Base-by-base conservation (phyloP, 2,329 filamentous ascomycete genomes). In the Blumeria hordei region DNA sequence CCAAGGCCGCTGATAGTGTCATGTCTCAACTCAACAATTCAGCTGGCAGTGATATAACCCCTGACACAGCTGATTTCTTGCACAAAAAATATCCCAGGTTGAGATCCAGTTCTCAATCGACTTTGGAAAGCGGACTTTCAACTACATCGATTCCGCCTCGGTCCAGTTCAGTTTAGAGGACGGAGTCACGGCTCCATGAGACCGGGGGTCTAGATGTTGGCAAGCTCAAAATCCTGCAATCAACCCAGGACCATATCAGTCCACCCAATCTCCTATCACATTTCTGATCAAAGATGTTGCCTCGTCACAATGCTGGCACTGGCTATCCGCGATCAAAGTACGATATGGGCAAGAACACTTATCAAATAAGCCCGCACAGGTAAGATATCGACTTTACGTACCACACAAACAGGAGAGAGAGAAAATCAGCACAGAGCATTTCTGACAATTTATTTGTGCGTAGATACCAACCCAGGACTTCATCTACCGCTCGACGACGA, bases 361-460 rank as follows among this genome's bases (percentile, higher is more conserved):
- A 94, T 67, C 86, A 87, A 61, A 88, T 93, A 64, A 87, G 85
- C 62, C 85, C 87, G 62, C 87, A 94, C 68, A 85, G 86, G 84
- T 94, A 55, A 44, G 49, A 36, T 33, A 6, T 34, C 45, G 52
- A 54, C 44, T 10, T 21, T 3, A 10, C 7, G 28, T 12, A 62
- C 58, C 21, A 28, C 21, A 28, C 4, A 28, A 4, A 28, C 21
- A 37, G 18, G 2, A 7, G 1, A 18, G 11, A 18, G 11, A 28
- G 21, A 28, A 28, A 28, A 28, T 2, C 21, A 28, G 4, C 21
- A 28, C 4, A 28, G 21, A 4, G 21, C 21, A 28, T 28, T 28
- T 28, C 21, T 28, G 21, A 28, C 21, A 28, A 28, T 28, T 28
- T 11, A n/a, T 35, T 9, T 12, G 39, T 52, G 37, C 16, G n/a